Conservation (phyloP, 225 moss, liverwort and hornwort species). For the Polytrichum formosum region DNA sequence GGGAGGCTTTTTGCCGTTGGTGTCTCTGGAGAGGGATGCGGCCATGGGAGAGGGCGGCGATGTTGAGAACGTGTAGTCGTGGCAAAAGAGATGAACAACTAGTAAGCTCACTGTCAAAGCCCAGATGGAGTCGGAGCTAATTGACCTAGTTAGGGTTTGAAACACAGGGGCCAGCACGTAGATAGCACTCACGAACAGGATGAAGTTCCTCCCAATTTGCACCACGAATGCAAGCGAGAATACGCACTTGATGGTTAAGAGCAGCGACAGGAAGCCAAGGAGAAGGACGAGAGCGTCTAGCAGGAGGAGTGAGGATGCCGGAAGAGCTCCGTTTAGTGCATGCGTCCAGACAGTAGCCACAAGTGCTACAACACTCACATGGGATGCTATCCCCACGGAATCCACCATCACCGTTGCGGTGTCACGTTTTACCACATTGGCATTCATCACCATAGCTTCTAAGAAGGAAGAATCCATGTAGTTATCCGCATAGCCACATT, state of each 20-base stretch:
- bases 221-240: constrained; percentile 37
- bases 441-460: constrained; percentile 88
- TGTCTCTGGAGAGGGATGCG: constrained; percentile 21
- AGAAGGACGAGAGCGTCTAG: constrained; percentile 69
- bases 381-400: constrained; percentile 83
- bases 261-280: constrained; percentile 54
- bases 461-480: constrained; percentile 79
- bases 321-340: constrained; percentile 67
- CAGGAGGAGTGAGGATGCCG: constrained; percentile 56
- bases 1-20: constrained; percentile 25
- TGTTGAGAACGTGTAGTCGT: constrained; percentile 70
- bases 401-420: constrained; percentile 81
- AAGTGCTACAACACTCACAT: constrained; percentile 86
- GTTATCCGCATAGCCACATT: constrained; percentile 78
- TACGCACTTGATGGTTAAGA: constrained; percentile 49
- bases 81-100: constrained; percentile 81
- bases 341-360: constrained; percentile 92
- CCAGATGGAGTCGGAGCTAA: constrained; percentile 99
- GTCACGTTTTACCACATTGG: constrained; percentile 75
- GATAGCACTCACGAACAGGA: constrained; percentile 78
- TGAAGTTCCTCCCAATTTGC: constrained; percentile 59
- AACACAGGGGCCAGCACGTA: constrained; percentile 90
- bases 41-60: constrained; percentile 33
- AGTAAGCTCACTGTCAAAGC: constrained; percentile 84
- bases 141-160: constrained; percentile 82